Evolutionary conservation across 2,329 filamentous ascomycete genomes (phyloP).

Genomic region (Fusarium sp.): DNA sequence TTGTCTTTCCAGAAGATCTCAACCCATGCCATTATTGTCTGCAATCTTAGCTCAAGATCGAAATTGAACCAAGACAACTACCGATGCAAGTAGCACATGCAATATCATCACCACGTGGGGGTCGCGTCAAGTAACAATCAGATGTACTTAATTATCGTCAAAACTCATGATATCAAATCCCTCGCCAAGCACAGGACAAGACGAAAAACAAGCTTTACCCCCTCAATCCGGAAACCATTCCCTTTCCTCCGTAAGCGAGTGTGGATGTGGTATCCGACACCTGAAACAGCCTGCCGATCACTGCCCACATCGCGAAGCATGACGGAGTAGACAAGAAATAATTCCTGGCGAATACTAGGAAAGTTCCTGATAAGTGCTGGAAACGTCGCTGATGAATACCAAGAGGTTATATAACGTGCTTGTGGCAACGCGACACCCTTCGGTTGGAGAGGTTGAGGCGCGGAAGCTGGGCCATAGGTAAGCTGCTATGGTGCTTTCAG

Average conservation of each 20-base stretch:
- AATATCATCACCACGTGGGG: background rate
- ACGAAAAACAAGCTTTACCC: background rate
- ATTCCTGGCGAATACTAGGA: background rate
- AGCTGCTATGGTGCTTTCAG: slow-evolving; percentile 18
- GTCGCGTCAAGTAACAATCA: background rate
- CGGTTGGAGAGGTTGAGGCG: slow-evolving; percentile 25
- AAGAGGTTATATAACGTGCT: background rate
- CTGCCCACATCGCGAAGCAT: background rate
- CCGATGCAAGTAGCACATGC: background rate
- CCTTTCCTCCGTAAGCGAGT: background rate
- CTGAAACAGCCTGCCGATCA: slow-evolving; percentile 13
- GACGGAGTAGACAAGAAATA: background rate
- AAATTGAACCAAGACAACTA: background rate
- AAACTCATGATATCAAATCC: background rate
- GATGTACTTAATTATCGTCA: accelerated
- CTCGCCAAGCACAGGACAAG: background rate
- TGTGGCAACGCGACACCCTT: slow-evolving; percentile 48
- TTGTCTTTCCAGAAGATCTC: no score
- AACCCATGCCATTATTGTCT: background rate
- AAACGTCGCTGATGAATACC: background rate
- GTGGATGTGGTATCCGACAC: background rate
- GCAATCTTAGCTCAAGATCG: background rate
- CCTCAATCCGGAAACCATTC: background rate
- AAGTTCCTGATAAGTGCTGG: background rate
- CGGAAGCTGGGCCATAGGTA: slow-evolving; percentile 47